These are phyloP conservation scores for Sisymbrium irio DNA, from an alignment of 345 rosid species.

Conservation along the genomic window DNA sequence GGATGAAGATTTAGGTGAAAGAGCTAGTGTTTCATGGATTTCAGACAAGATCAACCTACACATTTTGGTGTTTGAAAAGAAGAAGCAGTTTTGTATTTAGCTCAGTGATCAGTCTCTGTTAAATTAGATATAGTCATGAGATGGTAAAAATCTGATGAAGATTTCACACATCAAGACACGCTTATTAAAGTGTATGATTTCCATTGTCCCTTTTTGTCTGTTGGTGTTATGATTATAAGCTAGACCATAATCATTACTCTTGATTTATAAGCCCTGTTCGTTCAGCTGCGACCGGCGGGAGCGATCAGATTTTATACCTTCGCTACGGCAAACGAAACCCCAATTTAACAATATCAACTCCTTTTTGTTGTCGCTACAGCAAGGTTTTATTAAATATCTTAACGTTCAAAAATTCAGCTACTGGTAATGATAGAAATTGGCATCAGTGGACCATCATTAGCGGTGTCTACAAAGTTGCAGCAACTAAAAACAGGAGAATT, in stretches of 20 bases:
- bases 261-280: too few species aligned
- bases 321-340: too few species aligned
- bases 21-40: not conserved
- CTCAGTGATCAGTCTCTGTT: not conserved
- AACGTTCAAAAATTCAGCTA: too few species aligned
- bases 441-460: too few species aligned
- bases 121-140: not conserved
- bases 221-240: not conserved
- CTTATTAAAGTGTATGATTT: conserved; percentile 8
- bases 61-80: not conserved
- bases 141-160: not conserved
- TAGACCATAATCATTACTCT: not conserved
- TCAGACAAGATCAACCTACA: conserved; percentile 9
- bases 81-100: not conserved
- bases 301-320: too few species aligned
- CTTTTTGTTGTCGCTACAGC: too few species aligned
- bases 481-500: too few species aligned
- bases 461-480: too few species aligned
- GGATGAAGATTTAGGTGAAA: not conserved
- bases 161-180: conserved; percentile 1
- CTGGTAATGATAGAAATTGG: too few species aligned
- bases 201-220: not conserved
- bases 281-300: too few species aligned
- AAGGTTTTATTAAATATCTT: too few species aligned
- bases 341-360: too few species aligned